Conservation (phyloP, 371 early-diverging fungal species). For the Haplosporangium sp. region DNA sequence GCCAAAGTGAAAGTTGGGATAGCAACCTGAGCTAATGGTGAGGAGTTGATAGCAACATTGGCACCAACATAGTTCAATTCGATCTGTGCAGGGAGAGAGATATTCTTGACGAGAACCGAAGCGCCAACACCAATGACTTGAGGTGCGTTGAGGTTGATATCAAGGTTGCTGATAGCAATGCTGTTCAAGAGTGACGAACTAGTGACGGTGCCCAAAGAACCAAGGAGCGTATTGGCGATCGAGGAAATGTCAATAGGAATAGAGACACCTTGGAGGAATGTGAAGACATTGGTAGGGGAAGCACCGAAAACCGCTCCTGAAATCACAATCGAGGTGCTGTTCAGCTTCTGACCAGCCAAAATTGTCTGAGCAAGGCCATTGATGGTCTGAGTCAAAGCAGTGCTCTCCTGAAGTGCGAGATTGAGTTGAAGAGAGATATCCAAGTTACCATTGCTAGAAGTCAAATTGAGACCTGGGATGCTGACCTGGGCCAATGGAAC, state of each 20-base stretch:
- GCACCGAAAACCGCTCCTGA: constrained; percentile 37
- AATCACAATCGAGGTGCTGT: constrained; percentile 24
- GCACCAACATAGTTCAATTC: constrained; percentile 53
- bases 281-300: constrained; percentile 27
- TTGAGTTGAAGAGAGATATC: constrained; percentile 35
- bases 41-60: constrained; percentile 39
- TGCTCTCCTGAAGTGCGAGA: constrained; percentile 20
- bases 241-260: constrained; percentile 32
- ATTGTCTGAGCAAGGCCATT: constrained; percentile 20
- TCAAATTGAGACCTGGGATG: constrained; percentile 33
- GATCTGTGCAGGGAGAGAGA: constrained; percentile 47
- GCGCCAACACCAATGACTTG: constrained; percentile 53
- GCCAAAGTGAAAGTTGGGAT: constrained; percentile 38
- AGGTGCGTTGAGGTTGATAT: constrained; percentile 45
- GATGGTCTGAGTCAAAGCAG: constrained; percentile 19
- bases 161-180: constrained; percentile 30
- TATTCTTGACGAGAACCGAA: constrained; percentile 36
- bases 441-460: constrained; percentile 29
- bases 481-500: constrained; percentile 29
- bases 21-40: constrained; percentile 41
- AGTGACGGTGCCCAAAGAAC: constrained; percentile 5
- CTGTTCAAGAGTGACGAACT: constrained; percentile 12
- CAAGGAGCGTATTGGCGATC: constrained; percentile 22
- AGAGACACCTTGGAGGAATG: constrained; percentile 34
- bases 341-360: constrained; percentile 22